phyloP scores from a whole-genome alignment of 2,329 filamentous ascomycete species.

The Apiospora saccharicola region DNA sequence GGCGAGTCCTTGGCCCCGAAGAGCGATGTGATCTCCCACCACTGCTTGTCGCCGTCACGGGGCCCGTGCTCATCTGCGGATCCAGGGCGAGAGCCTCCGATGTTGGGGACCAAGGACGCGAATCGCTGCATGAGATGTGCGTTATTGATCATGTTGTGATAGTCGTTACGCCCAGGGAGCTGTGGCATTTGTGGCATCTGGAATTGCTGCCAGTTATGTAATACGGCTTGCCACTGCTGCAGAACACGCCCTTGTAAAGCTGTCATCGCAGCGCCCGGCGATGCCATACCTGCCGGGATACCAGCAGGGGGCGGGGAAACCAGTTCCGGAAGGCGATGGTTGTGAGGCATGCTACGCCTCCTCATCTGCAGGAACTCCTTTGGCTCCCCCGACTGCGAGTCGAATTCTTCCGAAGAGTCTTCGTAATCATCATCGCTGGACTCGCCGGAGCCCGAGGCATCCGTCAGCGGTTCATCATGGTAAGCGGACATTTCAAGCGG shows the following conservation, averaged over 20 bases:
- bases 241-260: conserved; percentile 80
- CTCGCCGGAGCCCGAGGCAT: conserved; percentile 50
- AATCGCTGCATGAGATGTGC: conserved; percentile 74
- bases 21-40: conserved; percentile 73
- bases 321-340: conserved; percentile 35
- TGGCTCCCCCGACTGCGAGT: conserved; percentile 44
- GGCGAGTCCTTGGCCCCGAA: conserved; percentile 56
- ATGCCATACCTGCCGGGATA: conserved; percentile 51
- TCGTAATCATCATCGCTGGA: conserved; percentile 45
- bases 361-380: conserved; percentile 48
- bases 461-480: conserved; percentile 49
- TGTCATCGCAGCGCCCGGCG: conserved; percentile 69
- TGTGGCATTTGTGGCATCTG: conserved; percentile 67
- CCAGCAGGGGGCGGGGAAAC: conserved; percentile 38
- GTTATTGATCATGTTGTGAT: conserved; percentile 70
- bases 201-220: conserved; percentile 70
- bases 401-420: conserved; percentile 44
- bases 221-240: conserved; percentile 76
- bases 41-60: conserved; percentile 62
- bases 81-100: conserved; percentile 58
- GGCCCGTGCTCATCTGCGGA: conserved; percentile 49
- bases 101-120: conserved; percentile 75
- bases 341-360: conserved; percentile 41
- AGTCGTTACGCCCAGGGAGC: conserved; percentile 69
- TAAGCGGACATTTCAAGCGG: conserved; percentile 49